These are phyloP conservation scores for Amanita rubescens DNA, from an alignment of 768 basidiomycete genomes.

Conservation along the genomic window DNA sequence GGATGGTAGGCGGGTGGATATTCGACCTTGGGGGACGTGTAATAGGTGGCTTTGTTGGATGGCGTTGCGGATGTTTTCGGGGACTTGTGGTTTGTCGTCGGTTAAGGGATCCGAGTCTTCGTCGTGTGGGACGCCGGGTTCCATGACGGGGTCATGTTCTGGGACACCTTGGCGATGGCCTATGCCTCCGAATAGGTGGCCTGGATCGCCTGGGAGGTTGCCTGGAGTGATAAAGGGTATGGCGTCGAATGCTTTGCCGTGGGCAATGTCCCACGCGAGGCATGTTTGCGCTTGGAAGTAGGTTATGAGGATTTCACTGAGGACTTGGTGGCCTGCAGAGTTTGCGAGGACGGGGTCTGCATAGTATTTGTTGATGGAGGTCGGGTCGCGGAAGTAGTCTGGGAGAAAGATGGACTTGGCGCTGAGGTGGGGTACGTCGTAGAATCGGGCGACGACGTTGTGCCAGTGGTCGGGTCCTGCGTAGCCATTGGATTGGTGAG, in stretches of 20 bases:
- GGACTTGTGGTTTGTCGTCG: slow-evolving; percentile 15
- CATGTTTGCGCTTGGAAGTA: slow-evolving; percentile 92
- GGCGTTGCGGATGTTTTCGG: slow-evolving; percentile 13
- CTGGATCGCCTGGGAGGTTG: slow-evolving; percentile 27
- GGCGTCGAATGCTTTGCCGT: slow-evolving; percentile 58
- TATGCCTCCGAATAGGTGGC: slow-evolving; percentile 78
- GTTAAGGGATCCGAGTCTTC: too few species aligned
- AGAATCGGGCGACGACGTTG: slow-evolving; percentile 88
- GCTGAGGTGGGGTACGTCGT: slow-evolving; percentile 92
- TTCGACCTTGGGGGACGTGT: slow-evolving; percentile 64
- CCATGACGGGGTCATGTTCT: slow-evolving; percentile 27
- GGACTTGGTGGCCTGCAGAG: slow-evolving; percentile 70
- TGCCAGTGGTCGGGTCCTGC: slow-evolving; percentile 90
- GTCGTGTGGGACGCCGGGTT: slow-evolving; percentile 5
- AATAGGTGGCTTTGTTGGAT: slow-evolving; percentile 30
- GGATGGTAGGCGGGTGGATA: slow-evolving; percentile 52
- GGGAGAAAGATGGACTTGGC: slow-evolving; percentile 79
- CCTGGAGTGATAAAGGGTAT: slow-evolving; percentile 35
- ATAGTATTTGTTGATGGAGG: slow-evolving; percentile 62
- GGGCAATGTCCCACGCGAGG: slow-evolving; percentile 70
- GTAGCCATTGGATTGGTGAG: slow-evolving; percentile 73
- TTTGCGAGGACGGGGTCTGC: slow-evolving; percentile 80
- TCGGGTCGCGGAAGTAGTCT: slow-evolving; percentile 70
- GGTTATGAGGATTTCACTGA: slow-evolving; percentile 86
- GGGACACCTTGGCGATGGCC: slow-evolving; percentile 78